Evolutionary conservation across 108 stramenopile genomes (phyloP).

Genomic region (Schizochytrium sp.): DNA sequence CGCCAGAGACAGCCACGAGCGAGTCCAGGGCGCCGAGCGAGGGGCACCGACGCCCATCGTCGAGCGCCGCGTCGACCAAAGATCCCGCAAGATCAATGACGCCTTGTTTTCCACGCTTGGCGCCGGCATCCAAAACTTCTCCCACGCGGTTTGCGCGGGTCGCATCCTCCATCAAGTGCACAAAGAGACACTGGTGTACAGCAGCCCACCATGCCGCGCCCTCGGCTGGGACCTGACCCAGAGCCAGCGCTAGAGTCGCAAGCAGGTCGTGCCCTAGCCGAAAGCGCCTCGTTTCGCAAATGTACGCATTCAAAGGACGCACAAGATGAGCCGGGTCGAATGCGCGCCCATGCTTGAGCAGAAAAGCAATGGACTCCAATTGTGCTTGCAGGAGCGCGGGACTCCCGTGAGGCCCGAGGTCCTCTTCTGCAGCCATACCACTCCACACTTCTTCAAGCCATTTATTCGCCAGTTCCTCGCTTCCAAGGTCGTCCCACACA

Average conservation of each 20-base stretch:
- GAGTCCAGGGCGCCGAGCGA: not conserved
- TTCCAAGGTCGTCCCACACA: not conserved
- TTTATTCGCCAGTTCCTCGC: not conserved
- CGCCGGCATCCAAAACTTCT: not conserved
- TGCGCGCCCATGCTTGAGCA: not conserved
- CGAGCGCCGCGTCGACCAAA: not conserved
- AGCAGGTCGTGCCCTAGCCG: not conserved
- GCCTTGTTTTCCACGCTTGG: no score
- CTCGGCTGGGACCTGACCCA: not conserved
- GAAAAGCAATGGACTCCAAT: not conserved
- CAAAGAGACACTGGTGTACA: not conserved
- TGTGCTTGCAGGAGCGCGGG: not conserved
- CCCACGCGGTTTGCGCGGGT: not conserved
- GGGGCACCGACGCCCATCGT: not conserved
- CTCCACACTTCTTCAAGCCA: not conserved
- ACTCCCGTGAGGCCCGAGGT: not conserved
- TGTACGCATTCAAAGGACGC: not conserved
- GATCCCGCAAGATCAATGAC: not conserved
- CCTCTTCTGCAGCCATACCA: not conserved
- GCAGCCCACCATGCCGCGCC: not conserved
- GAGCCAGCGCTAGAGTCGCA: not conserved
- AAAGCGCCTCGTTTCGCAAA: not conserved
- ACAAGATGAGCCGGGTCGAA: not conserved
- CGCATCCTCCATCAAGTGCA: not conserved
- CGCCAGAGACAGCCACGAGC: not conserved